Evolutionary conservation across 2,329 filamentous ascomycete genomes (phyloP), one percentile per base, ranked within the genome.

Genomic region (Apiospora marii): DNA sequence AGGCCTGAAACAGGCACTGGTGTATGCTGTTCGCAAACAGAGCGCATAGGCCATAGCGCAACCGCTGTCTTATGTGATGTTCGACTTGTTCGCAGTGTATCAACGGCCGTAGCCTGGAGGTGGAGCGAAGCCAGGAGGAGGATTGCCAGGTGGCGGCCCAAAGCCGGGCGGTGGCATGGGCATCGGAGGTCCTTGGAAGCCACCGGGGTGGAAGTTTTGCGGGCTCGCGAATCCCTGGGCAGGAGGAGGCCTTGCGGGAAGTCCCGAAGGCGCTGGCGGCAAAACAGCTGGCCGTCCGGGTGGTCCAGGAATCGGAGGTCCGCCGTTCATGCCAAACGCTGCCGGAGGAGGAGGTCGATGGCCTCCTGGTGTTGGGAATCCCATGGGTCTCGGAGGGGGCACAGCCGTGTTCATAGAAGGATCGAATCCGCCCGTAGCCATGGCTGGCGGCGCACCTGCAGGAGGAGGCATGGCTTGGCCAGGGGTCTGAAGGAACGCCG

Each of bases 181-280:
- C 64, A 61, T 71, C n/a, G 77, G 77, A 64, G 80, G 79, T 0
- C 86, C 87, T 27, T 83, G 85, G 77, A 84, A 83, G 72, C 82
- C 83, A 58, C 84, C 82, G 3, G 86, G 86, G 68, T 85, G 82
- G 77, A 87, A 87, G 70, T 85, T 84, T 71, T 88, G 86, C 19
- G 89, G 91, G 13, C 92, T 92, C 58, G 92, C 92, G 79, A 92
- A 93, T 1, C 91, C 91, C 69, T 92, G 90, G 22, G 87, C 90
- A 24, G 91, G 91, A 4, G 92, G 92, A n/a, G 92, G 92, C 51
- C 92, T 85, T 72, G 92, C 91, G 51, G 92, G 92, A 37, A 86
- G 75, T 1, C 84, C 84, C 24, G 89, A 87, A 46, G 91, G 89
- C 68, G 90, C 89, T 19, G 89, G 87, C 19, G 92, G 87, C 43